Conservation (phyloP, 148 eudicot genomes). For the Rhododendron vialii region DNA sequence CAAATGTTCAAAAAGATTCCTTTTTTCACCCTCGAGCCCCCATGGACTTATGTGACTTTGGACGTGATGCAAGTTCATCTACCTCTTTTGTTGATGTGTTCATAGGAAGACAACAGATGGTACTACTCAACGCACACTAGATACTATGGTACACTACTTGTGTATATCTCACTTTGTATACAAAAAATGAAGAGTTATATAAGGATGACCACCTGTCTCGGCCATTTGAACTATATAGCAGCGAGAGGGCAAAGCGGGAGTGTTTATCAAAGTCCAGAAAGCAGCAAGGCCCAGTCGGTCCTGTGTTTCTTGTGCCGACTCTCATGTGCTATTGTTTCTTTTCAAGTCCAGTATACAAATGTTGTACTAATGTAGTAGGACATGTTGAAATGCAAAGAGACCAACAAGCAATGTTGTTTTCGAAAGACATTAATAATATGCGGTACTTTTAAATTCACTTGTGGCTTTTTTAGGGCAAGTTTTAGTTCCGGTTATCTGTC, state of each 20-base stretch:
- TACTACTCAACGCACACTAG: not conserved
- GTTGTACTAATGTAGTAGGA: not conserved
- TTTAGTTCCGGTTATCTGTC: not conserved
- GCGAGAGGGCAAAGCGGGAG: not conserved
- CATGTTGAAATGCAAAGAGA: not conserved
- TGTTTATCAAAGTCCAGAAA: not conserved
- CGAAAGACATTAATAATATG: not conserved
- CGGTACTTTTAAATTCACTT: not conserved
- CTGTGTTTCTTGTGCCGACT: not conserved
- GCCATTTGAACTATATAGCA: not conserved
- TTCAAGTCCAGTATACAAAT: not conserved
- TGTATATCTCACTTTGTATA: not conserved
- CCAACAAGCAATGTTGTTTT: not conserved
- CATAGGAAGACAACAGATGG: not conserved
- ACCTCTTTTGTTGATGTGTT: not conserved
- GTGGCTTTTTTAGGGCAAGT: not conserved
- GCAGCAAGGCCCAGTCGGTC: not conserved
- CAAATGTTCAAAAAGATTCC: not conserved
- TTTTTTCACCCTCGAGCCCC: not conserved
- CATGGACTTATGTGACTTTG: not conserved
- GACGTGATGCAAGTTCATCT: not conserved
- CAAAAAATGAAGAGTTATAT: not conserved
- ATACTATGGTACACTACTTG: not conserved
- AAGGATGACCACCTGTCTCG: not conserved
- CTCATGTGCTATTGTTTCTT: not conserved